A percentile compares a stretch with the other conserved stretches of the same genome.
Evolutionary conservation across 371 early-diverging fungal genomes (phyloP).

Genomic region (Rhizopus arrhizus): DNA sequence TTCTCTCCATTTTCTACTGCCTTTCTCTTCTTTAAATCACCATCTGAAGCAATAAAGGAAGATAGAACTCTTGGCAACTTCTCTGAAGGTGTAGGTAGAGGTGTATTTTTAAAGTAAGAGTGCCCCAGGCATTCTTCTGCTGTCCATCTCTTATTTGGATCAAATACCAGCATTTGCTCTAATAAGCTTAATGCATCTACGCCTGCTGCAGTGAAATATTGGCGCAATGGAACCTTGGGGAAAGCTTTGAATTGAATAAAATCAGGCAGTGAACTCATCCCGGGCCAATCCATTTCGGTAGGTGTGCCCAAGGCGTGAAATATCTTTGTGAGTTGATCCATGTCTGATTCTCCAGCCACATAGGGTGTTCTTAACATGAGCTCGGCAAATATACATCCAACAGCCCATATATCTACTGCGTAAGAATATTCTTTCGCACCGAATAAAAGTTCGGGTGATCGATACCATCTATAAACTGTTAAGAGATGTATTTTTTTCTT

Average conservation of each 20-base stretch:
- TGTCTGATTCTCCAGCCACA: constrained; percentile 92
- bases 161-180: constrained; percentile 88
- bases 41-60: neutral
- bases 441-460: constrained; percentile 98
- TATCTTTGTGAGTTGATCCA: constrained; percentile 94
- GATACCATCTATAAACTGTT: constrained; percentile 88
- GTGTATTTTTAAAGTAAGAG: constrained; percentile 87
- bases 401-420: constrained; percentile 98
- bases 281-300: constrained; percentile 95
- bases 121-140: constrained; percentile 87
- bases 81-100: constrained; percentile 83
- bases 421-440: constrained; percentile 90
- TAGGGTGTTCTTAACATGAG: constrained; percentile 96
- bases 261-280: constrained; percentile 75
- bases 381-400: constrained; percentile 99
- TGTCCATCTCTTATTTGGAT: constrained; percentile 90
- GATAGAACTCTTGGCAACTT: constrained; percentile 66
- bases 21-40: neutral
- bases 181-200: constrained; percentile 92
- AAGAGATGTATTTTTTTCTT: neutral
- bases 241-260: constrained; percentile 64
- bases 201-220: constrained; percentile 92
- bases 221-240: constrained; percentile 76
- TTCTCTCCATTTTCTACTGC: neutral
- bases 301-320: constrained; percentile 98